Evolutionary conservation across 805 yeast species (phyloP), one percentile per base, ranked within the genome.

Genomic region (Saccharomyces kudriavzevii): DNA sequence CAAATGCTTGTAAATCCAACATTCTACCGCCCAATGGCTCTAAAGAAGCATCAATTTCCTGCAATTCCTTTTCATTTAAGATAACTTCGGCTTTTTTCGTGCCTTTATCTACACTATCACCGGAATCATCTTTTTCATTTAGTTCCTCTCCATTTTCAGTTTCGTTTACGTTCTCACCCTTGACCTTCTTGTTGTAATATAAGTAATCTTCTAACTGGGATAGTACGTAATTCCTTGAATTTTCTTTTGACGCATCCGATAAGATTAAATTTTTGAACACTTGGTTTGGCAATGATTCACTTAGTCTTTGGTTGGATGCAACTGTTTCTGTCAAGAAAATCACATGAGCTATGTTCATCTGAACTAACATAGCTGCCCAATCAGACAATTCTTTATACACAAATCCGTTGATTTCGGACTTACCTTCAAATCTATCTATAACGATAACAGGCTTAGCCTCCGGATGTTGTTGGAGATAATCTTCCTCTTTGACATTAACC

Each of bases 21-120:
- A 92, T 87, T 57, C 99, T 82, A 45, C 99, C 99, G 22, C 99
- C 99, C 27, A 94, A 71, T 11, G 96, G 95, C 27, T 74, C 81
- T 31, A 91, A 71, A 30, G 84, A 78, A 4, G 72, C 69, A 25
- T 81, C 84, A 25, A 90, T 74, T 9, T 75, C 76, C 1, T 64
- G 56, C 11, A 60, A 56, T 4, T 67, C 56, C 24, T 60, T 59
- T 5, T 60, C 60, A 26, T 56, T 40, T 49, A 56, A 48, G 46
- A 45, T 50, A 17, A 35, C 43, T 13, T 35, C 43, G 1, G 43
- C 43, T 17, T 35, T 35, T 9, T n/a, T 54, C 46, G 8, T 11
- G 8, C 17, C 6, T 14, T 13, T 13, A 43, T 52, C 29, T 4
- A 6, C 30, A 2, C 35, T n/a, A 35, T 55, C 40, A 3, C 35